These are phyloP conservation scores for Graphium sp. DNA, from an alignment of 2,329 filamentous ascomycete genomes.

Conservation along the genomic window DNA sequence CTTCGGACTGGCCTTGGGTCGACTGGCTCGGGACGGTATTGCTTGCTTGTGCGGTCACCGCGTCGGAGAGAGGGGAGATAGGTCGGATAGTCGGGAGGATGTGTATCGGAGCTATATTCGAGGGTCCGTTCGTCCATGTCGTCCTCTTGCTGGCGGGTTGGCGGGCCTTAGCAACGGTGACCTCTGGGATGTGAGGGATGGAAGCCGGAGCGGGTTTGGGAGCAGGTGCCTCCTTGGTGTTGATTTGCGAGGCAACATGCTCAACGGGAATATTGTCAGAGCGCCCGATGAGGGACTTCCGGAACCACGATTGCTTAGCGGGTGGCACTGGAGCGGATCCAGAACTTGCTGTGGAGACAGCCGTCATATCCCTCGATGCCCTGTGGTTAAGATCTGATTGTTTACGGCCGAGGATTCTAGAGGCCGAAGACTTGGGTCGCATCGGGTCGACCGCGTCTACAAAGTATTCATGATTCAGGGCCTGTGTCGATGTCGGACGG, in stretches of 20 bases:
- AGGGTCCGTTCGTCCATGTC: constrained; percentile 78
- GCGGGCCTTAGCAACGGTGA: constrained; percentile 20
- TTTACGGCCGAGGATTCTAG: constrained; percentile 73
- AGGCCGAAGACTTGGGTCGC: constrained; percentile 77
- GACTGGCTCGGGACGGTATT: constrained; percentile 22
- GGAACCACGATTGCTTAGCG: constrained; percentile 89
- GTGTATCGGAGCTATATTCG: constrained; percentile 76
- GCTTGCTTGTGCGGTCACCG: constrained; percentile 77
- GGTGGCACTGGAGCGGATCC: constrained; percentile 26
- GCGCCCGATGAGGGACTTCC: constrained; percentile 78
- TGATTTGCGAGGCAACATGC: constrained; percentile 2
- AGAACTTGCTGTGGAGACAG: constrained; percentile 5
- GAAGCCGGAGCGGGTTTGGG: constrained; percentile 27
- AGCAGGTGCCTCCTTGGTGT: constrained; percentile 23
- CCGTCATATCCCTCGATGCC: constrained; percentile 38
- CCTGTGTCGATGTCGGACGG: constrained; percentile 81
- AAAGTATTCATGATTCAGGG: constrained; percentile 93
- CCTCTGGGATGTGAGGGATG: constrained; percentile 21
- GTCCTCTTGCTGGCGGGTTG: constrained; percentile 55
- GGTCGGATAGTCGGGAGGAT: constrained; percentile 90
- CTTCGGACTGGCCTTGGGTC: constrained; percentile 29
- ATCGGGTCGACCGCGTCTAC: constrained; percentile 80
- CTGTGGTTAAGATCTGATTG: constrained; percentile 66
- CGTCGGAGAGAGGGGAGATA: constrained; percentile 89
- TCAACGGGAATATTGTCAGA: constrained; percentile 36